Base-by-base conservation (phyloP, 768 basidiomycete genomes). In the Rhodotorula kratochvilovae region DNA sequence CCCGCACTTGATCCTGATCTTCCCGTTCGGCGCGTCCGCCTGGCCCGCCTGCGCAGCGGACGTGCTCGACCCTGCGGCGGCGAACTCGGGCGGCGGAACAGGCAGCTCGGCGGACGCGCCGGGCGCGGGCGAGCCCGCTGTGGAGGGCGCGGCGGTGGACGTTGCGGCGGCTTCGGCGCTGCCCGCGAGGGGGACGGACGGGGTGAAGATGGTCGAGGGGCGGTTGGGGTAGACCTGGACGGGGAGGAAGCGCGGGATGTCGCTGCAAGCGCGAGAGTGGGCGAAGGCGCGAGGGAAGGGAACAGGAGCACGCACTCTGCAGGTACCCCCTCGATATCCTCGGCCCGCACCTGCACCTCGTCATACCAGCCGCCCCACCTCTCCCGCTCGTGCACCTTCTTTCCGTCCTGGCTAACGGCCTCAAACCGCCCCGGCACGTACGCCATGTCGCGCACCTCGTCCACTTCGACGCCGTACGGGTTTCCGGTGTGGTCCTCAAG, bases 311-410 rank as follows among this genome's bases (percentile, higher is more conserved):
- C 67, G n/a, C 33, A 75, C 73, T 10, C n/a, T 6, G 56, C 54
- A 0, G 45, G 5, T 0, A 73, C 54, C 8, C 27, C 10, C 0
- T 53, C 61, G 25, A 46, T 46, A 11, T 43, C 23, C 46, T 25
- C 21, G 7, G 21, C 25, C 2, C 33, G 23, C 15, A 46, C 29
- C 29, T 29, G 7, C 12, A 73, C 55, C 7, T 62, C 53, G 15
- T 63, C 36, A 39, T 72, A 72, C 74, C 74, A 74, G 1, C 74
- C 74, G 21, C 74, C 76, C 74, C 74, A 77, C 17, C 7, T 21
- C 19, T 2, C 15, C 0, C 36, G 51, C 35, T 62, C 45, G 35
- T 39, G 59, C 3, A 53, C 63, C 27, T n/a, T 31, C 2, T 42
- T 46, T 10, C 6, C 39, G 27, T 16, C 35, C 15, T 27, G 46